phyloP scores from a whole-genome alignment of 352 stramenopile species.

The Pseudoperonospora humuli region DNA sequence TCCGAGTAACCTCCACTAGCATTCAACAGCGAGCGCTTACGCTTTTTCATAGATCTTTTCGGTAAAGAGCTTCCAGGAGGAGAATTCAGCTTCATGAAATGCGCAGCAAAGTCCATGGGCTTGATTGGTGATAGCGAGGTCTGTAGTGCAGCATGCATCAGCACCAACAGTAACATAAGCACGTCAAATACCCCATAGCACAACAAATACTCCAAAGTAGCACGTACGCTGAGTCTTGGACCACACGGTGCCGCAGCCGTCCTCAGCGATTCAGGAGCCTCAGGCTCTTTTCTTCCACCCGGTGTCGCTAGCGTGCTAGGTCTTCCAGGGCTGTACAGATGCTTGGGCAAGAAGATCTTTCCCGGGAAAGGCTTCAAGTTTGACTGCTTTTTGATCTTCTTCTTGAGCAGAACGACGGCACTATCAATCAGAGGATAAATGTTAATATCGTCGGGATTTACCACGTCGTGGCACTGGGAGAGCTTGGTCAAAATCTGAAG shows the following conservation, averaged over 20 bases:
- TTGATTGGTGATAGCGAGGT: constrained; percentile 72
- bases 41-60: constrained; percentile 33
- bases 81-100: constrained; percentile 60
- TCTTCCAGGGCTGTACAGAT: constrained; percentile 40
- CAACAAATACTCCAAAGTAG: background rate
- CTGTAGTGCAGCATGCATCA: constrained; percentile 21
- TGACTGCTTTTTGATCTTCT: constrained; percentile 79
- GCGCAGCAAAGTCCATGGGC: constrained; percentile 32
- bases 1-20: constrained; percentile 5
- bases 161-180: constrained; percentile 4
- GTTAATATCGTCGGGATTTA: constrained; percentile 24
- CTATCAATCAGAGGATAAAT: constrained; percentile 68
- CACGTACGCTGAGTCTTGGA: constrained; percentile 45
- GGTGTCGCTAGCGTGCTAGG: constrained; percentile 10
- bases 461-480: constrained; percentile 59
- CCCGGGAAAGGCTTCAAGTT: constrained; percentile 79
- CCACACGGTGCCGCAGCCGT: constrained; percentile 1
- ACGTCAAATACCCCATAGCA: no score
- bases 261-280: constrained; percentile 17
- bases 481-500: constrained; percentile 77
- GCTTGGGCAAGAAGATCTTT: constrained; percentile 75
- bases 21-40: constrained; percentile 22
- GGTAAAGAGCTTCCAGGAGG: constrained; percentile 36
- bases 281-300: constrained; percentile 18
- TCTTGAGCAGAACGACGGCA: constrained; percentile 51